Percentiles rank a stretch among this genome's conserved stretches.
Conservation (phyloP, 163 green algal species). For the Chloromonas sp. region DNA sequence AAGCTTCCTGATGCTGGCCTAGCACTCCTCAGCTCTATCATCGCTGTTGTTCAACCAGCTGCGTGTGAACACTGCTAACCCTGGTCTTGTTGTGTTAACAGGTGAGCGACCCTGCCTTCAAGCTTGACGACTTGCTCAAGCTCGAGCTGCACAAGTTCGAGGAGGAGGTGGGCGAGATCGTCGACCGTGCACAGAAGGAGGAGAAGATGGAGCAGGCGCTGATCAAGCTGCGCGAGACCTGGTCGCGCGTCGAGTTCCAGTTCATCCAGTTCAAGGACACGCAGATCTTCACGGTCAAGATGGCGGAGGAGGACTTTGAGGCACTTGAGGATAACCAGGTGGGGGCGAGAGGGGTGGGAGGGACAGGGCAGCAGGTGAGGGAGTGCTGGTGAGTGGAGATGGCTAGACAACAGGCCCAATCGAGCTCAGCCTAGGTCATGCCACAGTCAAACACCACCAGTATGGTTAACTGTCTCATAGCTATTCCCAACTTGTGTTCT, state of each 20-base stretch:
- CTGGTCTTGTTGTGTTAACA: not conserved
- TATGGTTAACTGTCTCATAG: too few relatives aligned
- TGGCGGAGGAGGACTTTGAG: conserved; percentile 85
- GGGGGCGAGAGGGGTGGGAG: not conserved
- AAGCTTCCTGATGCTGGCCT: too few relatives aligned
- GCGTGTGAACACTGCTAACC: too few relatives aligned
- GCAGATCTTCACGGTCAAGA: conserved; percentile 65
- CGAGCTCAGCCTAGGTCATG: too few relatives aligned
- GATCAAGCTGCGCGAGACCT: conserved; percentile 65
- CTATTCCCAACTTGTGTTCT: too few relatives aligned
- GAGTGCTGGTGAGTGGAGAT: too few relatives aligned
- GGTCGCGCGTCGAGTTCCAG: conserved; percentile 66
- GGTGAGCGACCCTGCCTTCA: conserved; percentile 63
- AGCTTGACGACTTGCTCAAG: conserved; percentile 75
- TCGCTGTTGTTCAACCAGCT: too few relatives aligned
- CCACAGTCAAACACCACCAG: too few relatives aligned
- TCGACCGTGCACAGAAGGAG: conserved; percentile 84
- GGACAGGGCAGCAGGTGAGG: too few relatives aligned
- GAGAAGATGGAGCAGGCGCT: conserved; percentile 85
- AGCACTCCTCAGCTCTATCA: too few relatives aligned
- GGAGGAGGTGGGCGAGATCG: conserved; percentile 82
- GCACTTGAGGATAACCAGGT: conserved; percentile 76
- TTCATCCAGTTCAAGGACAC: conserved; percentile 59
- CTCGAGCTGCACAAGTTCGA: conserved; percentile 86
- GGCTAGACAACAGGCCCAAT: too few relatives aligned